A percentile compares a stretch with the other conserved stretches of the same genome.
phyloP scores from a whole-genome alignment of 1,284 basidiomycete genomes.

The Apiotrichum porosum region DNA sequence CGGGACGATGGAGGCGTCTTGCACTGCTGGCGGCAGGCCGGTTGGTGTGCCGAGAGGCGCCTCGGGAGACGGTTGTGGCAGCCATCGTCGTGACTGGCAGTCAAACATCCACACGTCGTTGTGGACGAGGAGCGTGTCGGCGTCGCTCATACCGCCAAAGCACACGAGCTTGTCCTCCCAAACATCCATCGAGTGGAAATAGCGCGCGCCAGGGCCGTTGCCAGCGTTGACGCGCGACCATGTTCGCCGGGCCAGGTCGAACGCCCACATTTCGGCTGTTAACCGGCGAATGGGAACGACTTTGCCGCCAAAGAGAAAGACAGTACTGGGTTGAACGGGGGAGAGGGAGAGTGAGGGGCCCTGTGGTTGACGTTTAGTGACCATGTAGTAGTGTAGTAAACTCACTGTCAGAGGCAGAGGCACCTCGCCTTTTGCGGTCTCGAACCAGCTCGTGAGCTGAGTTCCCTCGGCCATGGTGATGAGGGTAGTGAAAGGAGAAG shows the following conservation, averaged over 20 bases:
- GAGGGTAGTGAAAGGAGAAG: neutral
- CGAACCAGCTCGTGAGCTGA: conserved; percentile 74
- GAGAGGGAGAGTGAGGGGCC: conserved; percentile 44
- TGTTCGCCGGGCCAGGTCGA: conserved; percentile 69
- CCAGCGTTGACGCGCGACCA: conserved; percentile 69
- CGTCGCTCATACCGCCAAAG: conserved; percentile 77
- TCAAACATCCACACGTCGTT: conserved; percentile 83
- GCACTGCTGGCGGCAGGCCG: conserved; percentile 56
- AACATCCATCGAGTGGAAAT: conserved; percentile 85
- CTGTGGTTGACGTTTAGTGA: too few species aligned
- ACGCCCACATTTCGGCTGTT: conserved; percentile 79
- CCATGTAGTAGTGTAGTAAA: too few species aligned
- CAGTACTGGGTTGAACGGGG: conserved; percentile 33
- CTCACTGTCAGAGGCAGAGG: conserved; percentile 78
- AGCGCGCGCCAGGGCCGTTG: conserved; percentile 61
- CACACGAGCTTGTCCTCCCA: conserved; percentile 84
- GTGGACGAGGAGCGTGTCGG: conserved; percentile 65
- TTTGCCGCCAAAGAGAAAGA: conserved; percentile 66
- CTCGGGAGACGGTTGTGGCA: conserved; percentile 47
- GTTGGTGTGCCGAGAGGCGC: conserved; percentile 57
- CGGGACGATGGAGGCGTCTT: conserved; percentile 54
- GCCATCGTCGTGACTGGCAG: conserved; percentile 64
- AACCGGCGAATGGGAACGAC: conserved; percentile 78
- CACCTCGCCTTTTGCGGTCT: conserved; percentile 76
- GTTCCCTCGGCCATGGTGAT: conserved; percentile 16